phyloP scores from a whole-genome alignment of 768 basidiomycete species.

The Stropharia rugosoannulata region DNA sequence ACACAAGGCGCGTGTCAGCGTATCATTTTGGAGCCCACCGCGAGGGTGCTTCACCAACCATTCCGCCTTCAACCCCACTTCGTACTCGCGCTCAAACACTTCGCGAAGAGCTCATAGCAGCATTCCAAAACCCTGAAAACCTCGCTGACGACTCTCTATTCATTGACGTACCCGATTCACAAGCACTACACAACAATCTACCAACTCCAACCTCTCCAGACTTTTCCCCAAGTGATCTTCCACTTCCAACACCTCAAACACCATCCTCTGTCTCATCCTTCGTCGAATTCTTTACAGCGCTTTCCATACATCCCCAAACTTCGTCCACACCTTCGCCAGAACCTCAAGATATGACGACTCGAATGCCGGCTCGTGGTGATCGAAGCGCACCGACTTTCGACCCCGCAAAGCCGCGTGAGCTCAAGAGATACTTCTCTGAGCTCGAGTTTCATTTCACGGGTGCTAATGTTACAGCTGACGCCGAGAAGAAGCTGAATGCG shows the following conservation, averaged over 20 bases:
- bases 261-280: not conserved
- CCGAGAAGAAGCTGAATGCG: constrained; percentile 1
- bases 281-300: not conserved
- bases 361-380: constrained; percentile 11
- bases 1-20: not conserved
- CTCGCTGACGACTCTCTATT: constrained; percentile 3
- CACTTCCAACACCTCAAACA: constrained; percentile 6
- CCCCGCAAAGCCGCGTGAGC: constrained; percentile 3
- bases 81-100: not conserved
- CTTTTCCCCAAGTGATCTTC: not conserved
- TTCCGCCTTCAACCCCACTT: constrained; percentile 6
- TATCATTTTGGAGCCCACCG: constrained; percentile 21
- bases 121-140: constrained; percentile 9
- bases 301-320: not conserved
- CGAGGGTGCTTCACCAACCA: constrained; percentile 15
- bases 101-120: constrained; percentile 3
- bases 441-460: not conserved
- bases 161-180: not conserved
- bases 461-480: not conserved
- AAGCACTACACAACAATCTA: constrained; percentile 6
- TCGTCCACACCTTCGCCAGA: not conserved
- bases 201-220: not conserved
- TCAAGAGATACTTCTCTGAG: not conserved
- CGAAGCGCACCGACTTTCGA: constrained; percentile 10
- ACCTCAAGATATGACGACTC: not conserved